Evolutionary conservation across 768 basidiomycete genomes (phyloP).

Genomic region (Pisolithus tinctorius): DNA sequence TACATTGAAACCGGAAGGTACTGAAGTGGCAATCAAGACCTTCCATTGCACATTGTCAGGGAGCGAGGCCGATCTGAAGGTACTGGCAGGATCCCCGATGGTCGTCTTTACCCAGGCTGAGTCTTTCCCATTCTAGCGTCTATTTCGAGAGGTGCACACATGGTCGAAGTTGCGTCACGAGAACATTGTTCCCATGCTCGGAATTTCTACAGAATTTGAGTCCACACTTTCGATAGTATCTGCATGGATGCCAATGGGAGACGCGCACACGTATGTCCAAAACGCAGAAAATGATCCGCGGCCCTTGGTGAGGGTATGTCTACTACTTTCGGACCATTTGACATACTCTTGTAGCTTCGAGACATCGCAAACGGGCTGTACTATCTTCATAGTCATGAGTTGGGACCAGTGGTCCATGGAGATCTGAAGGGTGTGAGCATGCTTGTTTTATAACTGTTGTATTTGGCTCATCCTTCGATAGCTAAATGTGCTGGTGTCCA

Average conservation of each 20-base stretch:
- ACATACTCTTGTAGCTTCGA: not conserved
- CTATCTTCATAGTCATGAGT: not conserved
- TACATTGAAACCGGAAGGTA: not conserved
- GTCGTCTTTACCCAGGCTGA: too few species aligned
- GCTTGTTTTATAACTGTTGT: too few species aligned
- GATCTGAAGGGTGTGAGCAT: not conserved
- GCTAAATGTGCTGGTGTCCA: too few species aligned
- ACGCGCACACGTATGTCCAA: not conserved
- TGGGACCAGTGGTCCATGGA: not conserved
- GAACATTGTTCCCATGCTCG: conserved; percentile 15
- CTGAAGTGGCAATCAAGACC: not conserved
- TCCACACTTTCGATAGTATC: not conserved
- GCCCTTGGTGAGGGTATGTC: not conserved
- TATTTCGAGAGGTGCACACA: conserved; percentile 13
- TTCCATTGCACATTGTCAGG: not conserved
- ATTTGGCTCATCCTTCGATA: too few species aligned
- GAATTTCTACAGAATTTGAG: not conserved
- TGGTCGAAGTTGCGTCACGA: conserved; percentile 15
- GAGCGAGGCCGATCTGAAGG: not conserved
- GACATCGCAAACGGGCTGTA: not conserved
- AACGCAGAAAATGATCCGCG: not conserved
- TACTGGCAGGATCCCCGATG: not conserved
- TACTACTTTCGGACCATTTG: too few species aligned
- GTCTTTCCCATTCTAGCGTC: conserved; percentile 3
- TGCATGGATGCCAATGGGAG: not conserved